Conservation (phyloP, 208 protist species). For the Leishmania mexicana region DNA sequence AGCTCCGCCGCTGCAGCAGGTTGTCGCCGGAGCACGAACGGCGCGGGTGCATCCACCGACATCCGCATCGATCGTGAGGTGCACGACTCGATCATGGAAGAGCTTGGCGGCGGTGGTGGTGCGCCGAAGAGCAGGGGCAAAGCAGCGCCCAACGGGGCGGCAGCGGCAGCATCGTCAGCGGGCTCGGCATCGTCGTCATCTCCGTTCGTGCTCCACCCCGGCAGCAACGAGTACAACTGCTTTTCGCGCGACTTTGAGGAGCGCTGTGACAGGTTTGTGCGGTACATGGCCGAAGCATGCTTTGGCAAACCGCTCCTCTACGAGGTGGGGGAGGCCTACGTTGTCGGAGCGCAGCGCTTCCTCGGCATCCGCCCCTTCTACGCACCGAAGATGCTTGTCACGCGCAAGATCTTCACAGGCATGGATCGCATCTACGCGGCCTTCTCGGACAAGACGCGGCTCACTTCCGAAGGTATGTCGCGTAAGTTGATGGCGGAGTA, state of each 20-base stretch:
- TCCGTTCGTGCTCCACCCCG: slow-evolving; percentile 44
- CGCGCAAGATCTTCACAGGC: slow-evolving; percentile 66
- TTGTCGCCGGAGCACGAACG: background rate
- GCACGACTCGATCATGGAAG: slow-evolving; percentile 42
- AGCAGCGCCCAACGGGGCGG: background rate
- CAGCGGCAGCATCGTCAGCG: background rate
- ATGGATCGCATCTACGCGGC: slow-evolving; percentile 61
- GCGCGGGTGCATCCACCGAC: background rate
- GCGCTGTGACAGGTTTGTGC: slow-evolving; percentile 66
- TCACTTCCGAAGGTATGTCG: slow-evolving; percentile 42
- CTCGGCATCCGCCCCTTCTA: slow-evolving; percentile 83
- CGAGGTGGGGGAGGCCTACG: slow-evolving; percentile 78
- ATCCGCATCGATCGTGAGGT: slow-evolving; percentile 27
- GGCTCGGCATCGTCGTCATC: slow-evolving; percentile 14
- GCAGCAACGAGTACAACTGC: slow-evolving; percentile 72
- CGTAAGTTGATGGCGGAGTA: slow-evolving; percentile 75
- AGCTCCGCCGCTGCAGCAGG: background rate
- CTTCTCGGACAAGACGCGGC: slow-evolving; percentile 47
- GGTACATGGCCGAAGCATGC: slow-evolving; percentile 62
- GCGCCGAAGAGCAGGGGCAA: background rate
- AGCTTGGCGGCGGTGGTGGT: slow-evolving; percentile 32
- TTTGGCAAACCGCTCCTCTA: slow-evolving; percentile 83
- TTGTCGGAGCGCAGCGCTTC: slow-evolving; percentile 78
- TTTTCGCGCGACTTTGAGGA: slow-evolving; percentile 82
- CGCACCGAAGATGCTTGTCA: slow-evolving; percentile 69